Base-by-base conservation (phyloP, 805 yeast species). In the Tetrapisispora namnaoensis region DNA sequence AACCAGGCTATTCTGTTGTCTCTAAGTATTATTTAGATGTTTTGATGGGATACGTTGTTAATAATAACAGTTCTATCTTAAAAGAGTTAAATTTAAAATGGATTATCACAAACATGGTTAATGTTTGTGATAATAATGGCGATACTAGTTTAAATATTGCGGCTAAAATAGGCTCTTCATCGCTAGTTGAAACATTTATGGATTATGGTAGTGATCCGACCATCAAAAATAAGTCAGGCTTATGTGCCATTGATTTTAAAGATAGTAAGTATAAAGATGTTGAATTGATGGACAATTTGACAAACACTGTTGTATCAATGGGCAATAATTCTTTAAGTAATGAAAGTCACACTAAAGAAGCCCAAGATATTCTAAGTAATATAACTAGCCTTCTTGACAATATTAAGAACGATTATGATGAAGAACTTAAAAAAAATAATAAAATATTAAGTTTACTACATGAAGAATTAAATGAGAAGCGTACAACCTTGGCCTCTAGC, bases 111-210 rank as follows among this genome's bases (percentile, higher is more conserved):
- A 78, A 80, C 44, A 77, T 93, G 56, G 82, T 91, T 47, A 91
- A 93, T 62, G 84, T 85, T n/a, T 86, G 83, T 53, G 99, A 93
- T 68, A 72, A 80, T 48, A 90, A 90, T 59, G 99, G 99, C 24
- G 96, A 93, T 63, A 93, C 99, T 0, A 90, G 96, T 44, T 72
- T 93, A 51, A 95, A 90, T 61, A 86, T 93, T 49, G 95, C 95
- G 0, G 93, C 97, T 0, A 77, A 95, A 57, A 78, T 93, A 24
- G 95, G 95, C 9, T 85, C 86, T 62, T 78, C 80, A 43, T 80
- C 84, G 42, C 77, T 93, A 49, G 90, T 85, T 10, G 87, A 85
- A 53, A 86, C 84, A 53, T 72, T 93, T 44, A 66, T 93, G 46
- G 90, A 86, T 53, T 84, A 86, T 49, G 96, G 97, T 36, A 97